Evolutionary conservation across 2,329 filamentous ascomycete genomes (phyloP), one percentile per base, ranked within the genome.

Genomic region (Colletotrichum sp.): DNA sequence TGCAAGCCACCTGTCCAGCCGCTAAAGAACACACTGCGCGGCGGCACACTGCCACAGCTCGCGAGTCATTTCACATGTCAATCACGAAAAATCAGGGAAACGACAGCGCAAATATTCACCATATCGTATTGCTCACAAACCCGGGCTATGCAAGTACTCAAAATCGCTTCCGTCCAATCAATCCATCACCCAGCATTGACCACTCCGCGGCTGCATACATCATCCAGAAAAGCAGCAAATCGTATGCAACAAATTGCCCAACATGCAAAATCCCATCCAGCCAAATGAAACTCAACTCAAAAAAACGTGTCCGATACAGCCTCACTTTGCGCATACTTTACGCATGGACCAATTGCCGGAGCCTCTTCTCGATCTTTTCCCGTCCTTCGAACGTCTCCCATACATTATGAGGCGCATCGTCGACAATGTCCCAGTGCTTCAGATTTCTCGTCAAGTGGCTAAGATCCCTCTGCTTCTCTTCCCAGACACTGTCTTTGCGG

Each of bases 401-500:
- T 1, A 98, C 93, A 82, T 96, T 91, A 83, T 98, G 95, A 7
- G 96, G 94, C 5, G 96, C 96, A 77, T 93, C 91, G 73, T 94
- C 91, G 13, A 98, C 95, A 68, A 98, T 91, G 83, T 98, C 95
- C 96, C 96, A 99, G 52, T 90, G 88, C 73, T 94, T 84, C 67
- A 98, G 86, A 64, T 96, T 95, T 68, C 93, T 89, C 1, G 96
- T 98, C 78, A 98, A 87, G 75, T 90, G 91, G 9, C 93, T 96
- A 76, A 98, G 85, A 80, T 98, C 96, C 79, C 94, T 89, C 87
- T 99, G 97, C 83, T 95, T 96, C 78, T 90, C 87, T 82, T 94
- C 93, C 97, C 97, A 99, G 71, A 91, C 89, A 62, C 88, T 86
- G 82, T 94, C 93, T 65, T 85, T 88, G 73, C 91, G 89, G 70